These are phyloP conservation scores for Erodium moschatum DNA, from an alignment of 441 rosid species.

Conservation along the genomic window DNA sequence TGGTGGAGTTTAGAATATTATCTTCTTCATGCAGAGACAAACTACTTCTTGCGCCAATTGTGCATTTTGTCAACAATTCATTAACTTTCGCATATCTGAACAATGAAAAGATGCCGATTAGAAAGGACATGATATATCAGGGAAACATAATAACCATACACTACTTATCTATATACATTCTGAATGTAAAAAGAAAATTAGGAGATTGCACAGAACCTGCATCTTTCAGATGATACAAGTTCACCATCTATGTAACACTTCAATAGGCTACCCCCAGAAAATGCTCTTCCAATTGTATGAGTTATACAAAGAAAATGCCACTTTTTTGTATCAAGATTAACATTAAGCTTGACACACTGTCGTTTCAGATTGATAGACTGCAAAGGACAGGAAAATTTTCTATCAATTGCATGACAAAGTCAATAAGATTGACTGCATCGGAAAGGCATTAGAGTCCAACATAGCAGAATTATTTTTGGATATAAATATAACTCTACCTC, in stretches of 20 bases:
- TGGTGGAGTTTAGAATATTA: constrained; percentile 34
- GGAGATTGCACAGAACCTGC: constrained; percentile 53
- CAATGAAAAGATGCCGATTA: constrained; percentile 25
- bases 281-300: constrained; percentile 89
- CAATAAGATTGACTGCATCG: constrained; percentile 1
- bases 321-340: constrained; percentile 59
- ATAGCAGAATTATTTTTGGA: background rate
- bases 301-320: constrained; percentile 96
- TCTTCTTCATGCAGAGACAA: constrained; percentile 57
- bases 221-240: constrained; percentile 90
- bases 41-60: constrained; percentile 60
- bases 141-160: constrained; percentile 12
- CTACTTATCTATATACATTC: constrained; percentile 11
- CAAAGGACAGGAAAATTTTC: constrained; percentile 25
- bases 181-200: constrained; percentile 9
- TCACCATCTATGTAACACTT: constrained; percentile 83
- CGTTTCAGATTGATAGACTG: constrained; percentile 82
- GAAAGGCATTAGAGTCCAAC: background rate
- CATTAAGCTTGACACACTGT: constrained; percentile 56
- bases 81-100: constrained; percentile 85
- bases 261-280: constrained; percentile 92
- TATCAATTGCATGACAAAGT: constrained; percentile 16
- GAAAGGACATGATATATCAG: constrained; percentile 10
- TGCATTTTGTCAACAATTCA: constrained; percentile 71
- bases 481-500: constrained; percentile 43